Evolutionary conservation across 768 basidiomycete genomes (phyloP).

Genomic region (Hemileccinum impolitum): DNA sequence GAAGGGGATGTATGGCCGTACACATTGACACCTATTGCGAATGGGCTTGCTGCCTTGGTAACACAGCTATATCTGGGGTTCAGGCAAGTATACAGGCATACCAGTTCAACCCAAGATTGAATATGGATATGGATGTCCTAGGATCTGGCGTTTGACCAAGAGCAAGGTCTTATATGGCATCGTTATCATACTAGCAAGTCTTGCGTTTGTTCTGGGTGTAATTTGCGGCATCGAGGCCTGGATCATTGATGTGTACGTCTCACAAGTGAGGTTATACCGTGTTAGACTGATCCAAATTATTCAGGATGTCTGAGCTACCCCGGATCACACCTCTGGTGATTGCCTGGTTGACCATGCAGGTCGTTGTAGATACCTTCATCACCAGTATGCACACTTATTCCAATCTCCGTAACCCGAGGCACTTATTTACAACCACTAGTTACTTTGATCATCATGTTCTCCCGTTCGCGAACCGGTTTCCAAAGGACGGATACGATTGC

Average conservation of each 20-base stretch:
- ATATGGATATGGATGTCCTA: background rate
- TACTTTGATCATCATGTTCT: slow-evolving; percentile 28
- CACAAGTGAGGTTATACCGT: background rate
- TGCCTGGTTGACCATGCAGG: slow-evolving; percentile 47
- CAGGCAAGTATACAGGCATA: slow-evolving; percentile 31
- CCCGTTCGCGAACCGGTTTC: slow-evolving; percentile 48
- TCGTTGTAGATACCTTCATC: slow-evolving; percentile 42
- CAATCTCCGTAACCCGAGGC: no score
- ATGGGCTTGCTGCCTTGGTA: slow-evolving; percentile 44
- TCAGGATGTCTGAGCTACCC: slow-evolving; percentile 41
- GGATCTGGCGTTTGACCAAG: slow-evolving; percentile 14
- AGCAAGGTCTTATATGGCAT: slow-evolving; percentile 27
- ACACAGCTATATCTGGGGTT: slow-evolving; percentile 48
- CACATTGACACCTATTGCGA: slow-evolving; percentile 47
- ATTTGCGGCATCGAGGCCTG: slow-evolving; percentile 42
- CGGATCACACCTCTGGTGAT: slow-evolving; percentile 41
- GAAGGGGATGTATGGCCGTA: slow-evolving; percentile 48
- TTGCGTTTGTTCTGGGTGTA: slow-evolving; percentile 43
- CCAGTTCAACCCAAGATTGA: background rate
- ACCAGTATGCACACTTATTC: slow-evolving; percentile 30
- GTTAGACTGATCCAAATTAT: background rate
- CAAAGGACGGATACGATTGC: slow-evolving; percentile 49
- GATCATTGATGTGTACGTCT: slow-evolving; percentile 38
- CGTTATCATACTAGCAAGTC: slow-evolving; percentile 36
- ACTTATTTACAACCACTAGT: slow-evolving; percentile 11